Base-by-base conservation (phyloP, 345 rosid species). In the Hibiscus trionum region DNA sequence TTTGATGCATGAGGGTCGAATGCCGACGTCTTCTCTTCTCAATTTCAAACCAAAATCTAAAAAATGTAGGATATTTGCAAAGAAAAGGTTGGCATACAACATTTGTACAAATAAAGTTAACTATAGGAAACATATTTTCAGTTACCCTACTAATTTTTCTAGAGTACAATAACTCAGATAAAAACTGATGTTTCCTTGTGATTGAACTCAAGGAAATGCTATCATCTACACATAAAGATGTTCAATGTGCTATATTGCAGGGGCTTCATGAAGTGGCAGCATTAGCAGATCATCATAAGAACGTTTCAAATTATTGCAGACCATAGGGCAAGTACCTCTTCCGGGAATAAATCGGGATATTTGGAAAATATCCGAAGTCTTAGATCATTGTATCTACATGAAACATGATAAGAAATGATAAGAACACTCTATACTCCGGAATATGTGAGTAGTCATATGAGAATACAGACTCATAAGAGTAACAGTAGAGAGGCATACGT, bases 281-380 rank as follows among this genome's bases (percentile, higher is more conserved):
- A 47, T 31, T 56, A 70, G n/a, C 15, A 14, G n/a, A 59, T 49
- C 53, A 56, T 64, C 2, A 5, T 39, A 60, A 12, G 21, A 37
- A 75, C n/a, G 35, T 7, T 61, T 29, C 74, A 72, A 33, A 42
- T 56, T 62, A 39, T 26, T 26, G 19, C 24, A 12, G 49, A 46
- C 7, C 31, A 69, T 39, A 65, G 19, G 42, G 56, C 0, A 58
- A 49, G 67, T 82, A 94, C 98, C 96, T 90, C 88, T 81, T 94
- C 91, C 65, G 97, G 97, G 79, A 94, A 94, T 73, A 88, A 77
- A 16, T 84, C 77, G 69, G 97, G 97, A 83, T 91, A 81, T 83
- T 90, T 90, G 71, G 98, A 91, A 77, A 94, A 94, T 79, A 94
- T 90, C 77, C 96, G 82, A 72, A 77, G 83, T 75, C 83, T 85